Conservation (phyloP, 331 rosid species). For the Dryas integrifolia region DNA sequence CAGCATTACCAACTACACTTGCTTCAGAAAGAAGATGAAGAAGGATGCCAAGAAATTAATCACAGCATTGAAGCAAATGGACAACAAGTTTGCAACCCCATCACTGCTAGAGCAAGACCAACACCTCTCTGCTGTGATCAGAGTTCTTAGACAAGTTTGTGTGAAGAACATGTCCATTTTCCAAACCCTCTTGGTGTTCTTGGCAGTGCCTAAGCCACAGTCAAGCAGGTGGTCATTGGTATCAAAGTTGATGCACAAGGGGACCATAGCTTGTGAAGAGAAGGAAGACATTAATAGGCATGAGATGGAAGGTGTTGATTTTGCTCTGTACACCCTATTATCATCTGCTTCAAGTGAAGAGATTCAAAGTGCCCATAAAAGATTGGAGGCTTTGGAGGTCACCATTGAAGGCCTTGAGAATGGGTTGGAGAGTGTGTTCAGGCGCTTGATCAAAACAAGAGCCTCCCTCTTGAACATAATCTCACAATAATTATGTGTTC, state of each 20-base stretch:
- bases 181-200: conserved; percentile 46
- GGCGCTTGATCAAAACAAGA: conserved; percentile 58
- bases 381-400: conserved; percentile 49
- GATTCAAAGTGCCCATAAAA: conserved; percentile 29
- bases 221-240: conserved; percentile 42
- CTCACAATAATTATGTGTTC: conserved; percentile 36
- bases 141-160: conserved; percentile 48
- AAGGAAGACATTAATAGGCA: conserved; percentile 17
- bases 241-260: conserved; percentile 48
- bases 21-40: conserved; percentile 51
- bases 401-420: conserved; percentile 51
- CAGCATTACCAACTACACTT: conserved; percentile 36
- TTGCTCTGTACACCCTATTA: conserved; percentile 25
- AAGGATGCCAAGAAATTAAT: conserved; percentile 47
- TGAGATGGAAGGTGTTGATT: conserved; percentile 48
- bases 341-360: background rate
- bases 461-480: conserved; percentile 54
- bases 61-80: conserved; percentile 42
- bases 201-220: conserved; percentile 38
- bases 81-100: conserved; percentile 31
- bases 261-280: conserved; percentile 35
- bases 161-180: conserved; percentile 40
- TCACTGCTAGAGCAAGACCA: conserved; percentile 31
- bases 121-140: conserved; percentile 31
- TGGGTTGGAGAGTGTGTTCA: conserved; percentile 48